Conservation (phyloP, 2,329 filamentous ascomycete genomes). For the Apiospora marii region DNA sequence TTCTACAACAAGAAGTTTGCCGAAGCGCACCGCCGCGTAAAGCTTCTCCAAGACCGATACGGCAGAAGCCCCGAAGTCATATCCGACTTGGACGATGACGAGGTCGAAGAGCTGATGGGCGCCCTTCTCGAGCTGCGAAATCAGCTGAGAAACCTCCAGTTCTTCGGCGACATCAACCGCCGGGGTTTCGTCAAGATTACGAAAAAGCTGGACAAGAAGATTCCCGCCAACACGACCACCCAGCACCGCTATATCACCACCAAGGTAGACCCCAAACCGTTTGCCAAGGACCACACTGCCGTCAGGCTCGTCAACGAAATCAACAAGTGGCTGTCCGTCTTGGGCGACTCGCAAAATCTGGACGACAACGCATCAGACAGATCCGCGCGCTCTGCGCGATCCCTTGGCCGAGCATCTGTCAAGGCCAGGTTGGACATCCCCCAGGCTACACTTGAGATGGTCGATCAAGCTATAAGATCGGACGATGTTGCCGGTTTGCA, state of each 20-base stretch:
- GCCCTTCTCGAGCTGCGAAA: conserved; percentile 88
- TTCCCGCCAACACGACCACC: conserved; percentile 71
- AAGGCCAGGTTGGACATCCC: conserved; percentile 79
- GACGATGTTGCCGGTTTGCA: conserved; percentile 69
- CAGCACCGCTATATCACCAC: conserved; percentile 88
- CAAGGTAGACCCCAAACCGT: conserved; percentile 88
- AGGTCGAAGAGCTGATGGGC: conserved; percentile 89
- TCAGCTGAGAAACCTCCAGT: conserved; percentile 89
- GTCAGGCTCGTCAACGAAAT: conserved; percentile 65
- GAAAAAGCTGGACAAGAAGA: conserved; percentile 98
- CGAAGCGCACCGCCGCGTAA: conserved; percentile 83
- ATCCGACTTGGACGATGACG: conserved; percentile 82
- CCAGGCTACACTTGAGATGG: conserved; percentile 69
- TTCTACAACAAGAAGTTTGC: conserved; percentile 97
- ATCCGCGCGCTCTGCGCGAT: conserved; percentile 73
- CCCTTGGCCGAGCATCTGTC: conserved; percentile 78
- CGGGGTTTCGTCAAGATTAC: conserved; percentile 97
- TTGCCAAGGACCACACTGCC: conserved; percentile 75
- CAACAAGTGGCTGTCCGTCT: conserved; percentile 88
- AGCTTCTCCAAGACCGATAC: conserved; percentile 87
- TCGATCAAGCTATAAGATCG: conserved; percentile 75
- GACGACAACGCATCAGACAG: conserved; percentile 79
- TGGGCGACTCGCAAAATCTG: conserved; percentile 78
- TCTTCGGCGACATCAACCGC: conserved; percentile 97
- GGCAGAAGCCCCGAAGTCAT: conserved; percentile 74